phyloP scores from a whole-genome alignment of 2,329 filamentous ascomycete genomes.

The Nemania serpens region DNA sequence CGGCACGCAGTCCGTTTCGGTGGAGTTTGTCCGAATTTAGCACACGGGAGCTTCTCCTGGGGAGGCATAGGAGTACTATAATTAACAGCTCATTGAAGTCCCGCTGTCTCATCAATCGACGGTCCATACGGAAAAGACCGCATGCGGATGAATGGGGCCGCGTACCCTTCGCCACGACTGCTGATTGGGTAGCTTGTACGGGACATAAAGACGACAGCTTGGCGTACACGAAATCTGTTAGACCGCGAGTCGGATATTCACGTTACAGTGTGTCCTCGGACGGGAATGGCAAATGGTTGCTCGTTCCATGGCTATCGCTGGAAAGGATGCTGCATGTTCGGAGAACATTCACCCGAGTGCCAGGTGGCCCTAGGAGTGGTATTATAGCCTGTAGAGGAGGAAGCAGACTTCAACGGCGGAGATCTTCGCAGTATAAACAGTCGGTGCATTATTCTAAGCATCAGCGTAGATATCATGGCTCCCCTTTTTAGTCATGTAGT shows the following conservation, averaged over 20 bases:
- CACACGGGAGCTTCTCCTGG: too few relatives aligned
- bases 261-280: background rate
- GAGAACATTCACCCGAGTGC: constrained; percentile 13
- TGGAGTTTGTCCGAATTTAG: too few relatives aligned
- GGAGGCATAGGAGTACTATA: too few relatives aligned
- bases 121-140: too few relatives aligned
- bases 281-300: background rate
- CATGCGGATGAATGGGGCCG: background rate
- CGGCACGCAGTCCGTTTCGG: too few relatives aligned
- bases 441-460: background rate
- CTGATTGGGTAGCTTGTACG: background rate
- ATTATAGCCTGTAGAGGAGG: constrained; percentile 7
- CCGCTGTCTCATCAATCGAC: too few relatives aligned
- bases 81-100: too few relatives aligned
- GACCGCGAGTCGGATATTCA: background rate
- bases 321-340: constrained; percentile 4
- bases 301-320: background rate
- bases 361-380: background rate
- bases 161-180: background rate
- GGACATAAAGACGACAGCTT: background rate
- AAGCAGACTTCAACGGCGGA: background rate
- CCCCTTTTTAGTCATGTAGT: constrained; percentile 5
- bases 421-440: constrained; percentile 1
- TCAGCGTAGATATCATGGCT: constrained; percentile 6
- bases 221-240: background rate